These are phyloP conservation scores for Lentinula sp. DNA, from an alignment of 768 basidiomycete genomes.

Conservation along the genomic window DNA sequence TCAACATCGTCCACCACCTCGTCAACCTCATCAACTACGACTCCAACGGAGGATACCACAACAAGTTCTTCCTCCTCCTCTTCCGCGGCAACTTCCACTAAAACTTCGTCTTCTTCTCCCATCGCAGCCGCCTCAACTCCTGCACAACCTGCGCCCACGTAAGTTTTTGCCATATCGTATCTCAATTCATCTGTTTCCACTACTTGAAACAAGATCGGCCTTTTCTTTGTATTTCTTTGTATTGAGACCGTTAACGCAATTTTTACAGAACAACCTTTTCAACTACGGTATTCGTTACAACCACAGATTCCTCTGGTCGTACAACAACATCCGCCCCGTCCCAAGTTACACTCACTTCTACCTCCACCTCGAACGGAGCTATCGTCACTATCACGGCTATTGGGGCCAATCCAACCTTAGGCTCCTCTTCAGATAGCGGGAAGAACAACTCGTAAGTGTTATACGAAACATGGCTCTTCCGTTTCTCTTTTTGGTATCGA, in stretches of 20 bases:
- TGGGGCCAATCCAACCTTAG: conserved; percentile 68
- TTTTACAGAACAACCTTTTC: conserved; percentile 44
- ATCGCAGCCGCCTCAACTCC: neutral
- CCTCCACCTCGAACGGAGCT: conserved; percentile 50
- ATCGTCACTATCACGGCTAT: conserved; percentile 56
- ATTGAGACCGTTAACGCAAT: conserved; percentile 6
- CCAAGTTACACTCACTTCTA: conserved; percentile 49
- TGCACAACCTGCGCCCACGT: conserved; percentile 5
- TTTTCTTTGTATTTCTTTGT: neutral
- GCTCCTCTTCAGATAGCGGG: conserved; percentile 32
- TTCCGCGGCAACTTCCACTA: neutral
- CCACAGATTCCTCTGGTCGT: conserved; percentile 52
- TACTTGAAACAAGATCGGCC: neutral
- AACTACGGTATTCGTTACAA: conserved; percentile 49
- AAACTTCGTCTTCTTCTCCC: conserved; percentile 5
- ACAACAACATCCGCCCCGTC: conserved; percentile 46
- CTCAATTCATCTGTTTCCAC: neutral
- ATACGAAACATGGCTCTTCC: conserved; percentile 15
- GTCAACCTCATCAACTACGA: conserved; percentile 7
- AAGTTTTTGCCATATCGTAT: conserved; percentile 16
- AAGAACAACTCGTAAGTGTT: conserved; percentile 33
- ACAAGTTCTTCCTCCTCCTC: conserved; percentile 5
- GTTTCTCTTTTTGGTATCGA: neutral
- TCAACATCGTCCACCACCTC: conserved; percentile 13
- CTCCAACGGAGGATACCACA: neutral